Evolutionary conservation across 345 rosid genomes (phyloP), one percentile per base, ranked within the genome.

Genomic region (Excoecaria cochinchinensis): DNA sequence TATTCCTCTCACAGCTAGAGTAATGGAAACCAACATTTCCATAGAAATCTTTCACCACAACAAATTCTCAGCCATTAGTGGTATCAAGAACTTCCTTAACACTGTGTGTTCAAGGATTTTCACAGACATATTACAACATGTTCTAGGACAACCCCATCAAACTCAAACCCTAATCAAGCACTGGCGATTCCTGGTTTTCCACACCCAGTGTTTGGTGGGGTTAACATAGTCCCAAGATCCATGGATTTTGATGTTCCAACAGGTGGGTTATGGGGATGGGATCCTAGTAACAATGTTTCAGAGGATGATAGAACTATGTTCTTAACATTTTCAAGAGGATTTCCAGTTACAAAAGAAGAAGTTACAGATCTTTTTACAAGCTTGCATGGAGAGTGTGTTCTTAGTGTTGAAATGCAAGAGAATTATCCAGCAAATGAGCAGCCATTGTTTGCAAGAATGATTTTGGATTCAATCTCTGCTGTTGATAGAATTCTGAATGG

Each of bases 301-400:
- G 85, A 81, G 58, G 86, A 87, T 17, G 88, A 87, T 3, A 74
- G 78, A 61, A 85, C 88, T 0, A 59, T 87, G 87, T 85, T 87
- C 39, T 80, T 85, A 3, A 87, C 88, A 0, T 87, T 87, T 68
- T 87, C 90, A 0, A 42, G 90, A 57, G 90, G 88, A 0, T 87
- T 87, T 70, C 85, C 84, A 0, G 90, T 87, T 19, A 51, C 83
- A 0, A 76, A 59, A 74, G 82, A 80, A 16, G 90, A 87, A 70
- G 85, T 85, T 61, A 76, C 58, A 51, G 82, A 80, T 38, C 76
- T 85, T 58, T 85, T 87, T 39, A 76, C 74, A 0, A 48, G 56
- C 3, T 69, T 73, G 58, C 74, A 46, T 47, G 87, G 85, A 0
- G 83, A 77, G 5, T 50, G 75, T 19, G 83, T 85, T 69, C 84